Evolutionary conservation across 192 early-diverging fungal species (phyloP).

Genomic region (Radiomyces spectabilis): DNA sequence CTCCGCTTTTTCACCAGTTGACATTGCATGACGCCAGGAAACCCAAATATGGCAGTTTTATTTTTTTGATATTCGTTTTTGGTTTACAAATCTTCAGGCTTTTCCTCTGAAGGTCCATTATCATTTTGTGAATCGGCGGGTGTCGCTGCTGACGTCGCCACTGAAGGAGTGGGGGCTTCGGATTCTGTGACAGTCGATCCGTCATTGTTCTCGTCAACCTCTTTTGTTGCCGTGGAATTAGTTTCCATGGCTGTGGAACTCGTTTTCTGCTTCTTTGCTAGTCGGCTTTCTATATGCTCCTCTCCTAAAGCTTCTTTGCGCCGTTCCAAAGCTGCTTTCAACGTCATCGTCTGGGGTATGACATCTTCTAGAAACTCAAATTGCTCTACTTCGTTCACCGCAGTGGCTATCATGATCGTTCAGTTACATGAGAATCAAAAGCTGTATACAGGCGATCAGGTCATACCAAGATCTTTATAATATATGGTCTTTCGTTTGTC

Average conservation of each 20-base stretch:
- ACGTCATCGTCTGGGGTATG: conserved; percentile 36
- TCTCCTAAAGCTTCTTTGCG: conserved; percentile 24
- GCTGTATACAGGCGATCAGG: not conserved
- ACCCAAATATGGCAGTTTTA: too few relatives aligned
- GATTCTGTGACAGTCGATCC: not conserved
- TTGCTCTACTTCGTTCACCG: conserved; percentile 25
- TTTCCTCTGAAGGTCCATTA: too few relatives aligned
- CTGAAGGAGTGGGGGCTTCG: too few relatives aligned
- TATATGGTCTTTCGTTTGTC: conserved; percentile 67
- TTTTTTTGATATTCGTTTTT: too few relatives aligned
- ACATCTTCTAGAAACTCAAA: conserved; percentile 36
- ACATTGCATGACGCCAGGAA: too few relatives aligned
- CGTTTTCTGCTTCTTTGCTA: not conserved
- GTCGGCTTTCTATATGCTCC: conserved; percentile 18
- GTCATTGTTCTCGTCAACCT: not conserved
- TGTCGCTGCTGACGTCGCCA: too few relatives aligned
- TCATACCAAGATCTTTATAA: conserved; percentile 63
- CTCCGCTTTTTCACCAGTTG: too few relatives aligned
- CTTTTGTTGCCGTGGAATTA: not conserved
- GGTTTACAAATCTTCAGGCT: too few relatives aligned
- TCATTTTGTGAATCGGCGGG: too few relatives aligned
- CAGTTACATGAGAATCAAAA: not conserved
- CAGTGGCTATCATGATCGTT: conserved; percentile 8
- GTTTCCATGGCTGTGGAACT: not conserved
- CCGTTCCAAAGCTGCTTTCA: conserved; percentile 33